phyloP scores from a whole-genome alignment of 2,329 filamentous ascomycete species.

The Chrysosporium queenslandicum region DNA sequence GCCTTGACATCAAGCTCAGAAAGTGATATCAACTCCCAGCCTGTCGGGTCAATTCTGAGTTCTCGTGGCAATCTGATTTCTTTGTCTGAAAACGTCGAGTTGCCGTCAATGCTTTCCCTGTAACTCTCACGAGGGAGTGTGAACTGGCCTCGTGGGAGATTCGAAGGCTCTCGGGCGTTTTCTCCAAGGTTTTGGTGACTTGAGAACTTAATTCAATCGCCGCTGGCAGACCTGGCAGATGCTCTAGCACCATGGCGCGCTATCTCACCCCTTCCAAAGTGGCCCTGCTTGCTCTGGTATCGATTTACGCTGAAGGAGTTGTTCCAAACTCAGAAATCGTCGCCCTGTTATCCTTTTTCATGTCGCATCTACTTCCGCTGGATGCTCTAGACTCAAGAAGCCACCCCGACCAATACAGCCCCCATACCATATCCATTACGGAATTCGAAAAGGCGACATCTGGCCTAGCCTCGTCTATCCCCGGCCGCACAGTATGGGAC shows the following conservation, averaged over 20 bases:
- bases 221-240: no score
- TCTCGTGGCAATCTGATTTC: background rate
- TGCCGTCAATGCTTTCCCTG: background rate
- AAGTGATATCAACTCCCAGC: conserved; percentile 1
- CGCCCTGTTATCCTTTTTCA: conserved; percentile 67
- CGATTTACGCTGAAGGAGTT: conserved; percentile 65
- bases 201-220: background rate
- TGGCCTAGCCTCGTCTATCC: conserved; percentile 44
- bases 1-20: background rate
- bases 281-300: conserved; percentile 66
- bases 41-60: conserved; percentile 4
- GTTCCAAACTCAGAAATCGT: conserved; percentile 62
- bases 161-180: background rate
- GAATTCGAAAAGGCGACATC: conserved; percentile 42
- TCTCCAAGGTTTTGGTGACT: background rate
- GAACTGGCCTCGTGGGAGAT: background rate
- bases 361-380: conserved; percentile 53
- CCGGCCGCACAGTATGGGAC: conserved; percentile 79
- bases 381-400: conserved; percentile 5
- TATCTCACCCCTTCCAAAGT: conserved; percentile 86
- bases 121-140: background rate
- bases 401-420: conserved; percentile 19
- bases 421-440: conserved; percentile 32
- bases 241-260: conserved; percentile 53
- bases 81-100: conserved; percentile 7